Evolutionary conservation across 2,329 filamentous ascomycete species (phyloP).

Genomic region (Aspergillus sp.): DNA sequence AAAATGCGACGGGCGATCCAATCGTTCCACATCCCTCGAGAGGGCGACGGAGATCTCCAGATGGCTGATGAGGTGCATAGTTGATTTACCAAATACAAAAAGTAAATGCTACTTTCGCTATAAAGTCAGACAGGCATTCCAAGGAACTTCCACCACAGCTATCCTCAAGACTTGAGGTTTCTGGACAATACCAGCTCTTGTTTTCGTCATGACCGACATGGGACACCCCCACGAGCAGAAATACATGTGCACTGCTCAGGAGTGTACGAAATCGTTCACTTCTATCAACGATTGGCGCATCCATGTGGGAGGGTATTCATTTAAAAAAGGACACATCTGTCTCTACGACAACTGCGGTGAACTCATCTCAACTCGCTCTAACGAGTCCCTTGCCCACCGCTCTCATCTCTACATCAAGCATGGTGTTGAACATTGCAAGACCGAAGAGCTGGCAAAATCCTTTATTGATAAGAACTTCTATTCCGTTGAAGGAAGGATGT

Average conservation of each 20-base stretch:
- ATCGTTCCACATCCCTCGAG: too few species aligned
- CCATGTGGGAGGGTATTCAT: background rate
- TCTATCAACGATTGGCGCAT: slow-evolving; percentile 1
- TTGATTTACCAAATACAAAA: background rate
- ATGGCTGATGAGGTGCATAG: background rate
- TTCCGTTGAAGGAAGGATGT: background rate
- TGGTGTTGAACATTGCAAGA: background rate
- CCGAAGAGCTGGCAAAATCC: background rate
- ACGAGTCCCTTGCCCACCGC: slow-evolving; percentile 1
- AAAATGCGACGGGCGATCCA: too few species aligned
- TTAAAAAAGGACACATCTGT: background rate
- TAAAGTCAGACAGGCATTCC: background rate
- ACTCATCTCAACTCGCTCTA: background rate
- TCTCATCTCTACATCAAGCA: slow-evolving; percentile 3
- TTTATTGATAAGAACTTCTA: background rate
- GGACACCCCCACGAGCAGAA: background rate
- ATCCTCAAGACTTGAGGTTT: background rate
- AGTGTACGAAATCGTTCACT: slow-evolving; percentile 1
- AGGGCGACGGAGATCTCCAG: background rate
- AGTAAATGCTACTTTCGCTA: background rate
- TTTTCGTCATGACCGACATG: background rate
- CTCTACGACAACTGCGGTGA: slow-evolving; percentile 1
- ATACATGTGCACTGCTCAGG: background rate
- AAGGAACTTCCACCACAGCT: background rate
- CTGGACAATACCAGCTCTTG: background rate